A percentile compares a stretch with the other conserved stretches of the same genome.
Evolutionary conservation across 352 stramenopile species (phyloP).

Genomic region (Phytophthora sansomeana): DNA sequence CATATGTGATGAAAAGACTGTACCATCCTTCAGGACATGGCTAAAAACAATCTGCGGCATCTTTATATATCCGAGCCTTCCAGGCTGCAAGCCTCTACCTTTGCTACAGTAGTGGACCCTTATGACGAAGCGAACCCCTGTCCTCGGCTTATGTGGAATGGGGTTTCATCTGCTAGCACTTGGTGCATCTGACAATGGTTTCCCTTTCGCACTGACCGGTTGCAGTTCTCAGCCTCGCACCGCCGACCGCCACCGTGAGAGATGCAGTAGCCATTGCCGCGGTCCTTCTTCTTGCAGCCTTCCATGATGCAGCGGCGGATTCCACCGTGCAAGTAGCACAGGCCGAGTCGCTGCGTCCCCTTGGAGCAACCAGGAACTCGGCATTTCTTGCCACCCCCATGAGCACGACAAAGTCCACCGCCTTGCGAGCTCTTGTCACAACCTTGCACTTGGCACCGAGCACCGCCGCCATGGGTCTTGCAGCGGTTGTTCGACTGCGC

Average conservation of each 20-base stretch:
- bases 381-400: conserved; percentile 80
- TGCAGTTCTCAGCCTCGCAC: conserved; percentile 66
- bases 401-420: conserved; percentile 56
- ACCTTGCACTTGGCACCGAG: conserved; percentile 68
- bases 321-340: conserved; percentile 85
- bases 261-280: conserved; percentile 85
- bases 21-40: too few relatives aligned
- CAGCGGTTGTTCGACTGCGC: conserved; percentile 86
- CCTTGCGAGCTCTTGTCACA: conserved; percentile 86
- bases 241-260: conserved; percentile 78
- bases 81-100: too few relatives aligned
- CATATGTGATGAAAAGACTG: too few relatives aligned
- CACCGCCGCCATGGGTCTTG: conserved; percentile 83
- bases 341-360: conserved; percentile 74
- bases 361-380: conserved; percentile 73
- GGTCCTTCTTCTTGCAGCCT: conserved; percentile 85
- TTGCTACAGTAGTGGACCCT: neutral
- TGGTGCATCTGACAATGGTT: conserved; percentile 82
- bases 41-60: too few relatives aligned
- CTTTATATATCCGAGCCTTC: too few relatives aligned
- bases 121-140: conserved; percentile 25
- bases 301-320: conserved; percentile 78
- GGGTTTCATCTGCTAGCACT: conserved; percentile 32
- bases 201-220: conserved; percentile 76
- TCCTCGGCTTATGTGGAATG: conserved; percentile 58